Evolutionary conservation across 495 filamentous ascomycete genomes (phyloP), one percentile per base, ranked within the genome.

Genomic region (Neurospora hispaniola): DNA sequence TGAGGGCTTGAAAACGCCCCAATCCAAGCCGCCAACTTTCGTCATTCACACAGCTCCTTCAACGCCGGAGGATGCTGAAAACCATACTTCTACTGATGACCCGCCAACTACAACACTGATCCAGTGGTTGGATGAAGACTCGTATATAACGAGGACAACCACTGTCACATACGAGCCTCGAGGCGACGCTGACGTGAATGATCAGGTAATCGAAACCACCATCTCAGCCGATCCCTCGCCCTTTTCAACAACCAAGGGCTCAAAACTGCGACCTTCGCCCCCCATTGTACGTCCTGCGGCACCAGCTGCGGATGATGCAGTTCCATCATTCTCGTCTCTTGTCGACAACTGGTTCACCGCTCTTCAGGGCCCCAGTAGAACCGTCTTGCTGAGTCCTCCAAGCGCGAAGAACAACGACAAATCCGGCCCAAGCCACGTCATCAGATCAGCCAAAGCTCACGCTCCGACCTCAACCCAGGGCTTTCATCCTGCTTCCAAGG

Each of bases 101-200:
- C 27, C 54, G 27, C 27, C 12, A 14, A 7, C 1, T 38, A 38
- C 54, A 35, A 35, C 54, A 66, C 10, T 54, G 18, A 75, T 79
- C n/a, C 83, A 85, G 68, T 75, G 75, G 12, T 72, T 83, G 9
- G 83, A 79, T 18, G 76, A 79, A 35, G 81, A 75, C 5, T 84
- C 83, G 0, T 83, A 79, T 68, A 72, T 85, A 31, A 83, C 80
- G 1, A 78, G 78, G 72, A 78, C 69, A 4, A 80, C 81, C 23
- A 82, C 84, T 54, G 75, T 81, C 4, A 78, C 75, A 1, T 75
- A 78, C 62, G 81, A 81, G 31, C 71, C 77, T 4, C 77, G 77
- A 20, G 77, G 77, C 20, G 75, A 81, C n/a, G 71, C 73, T 54
- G 78, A 79, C 12, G 42, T 75, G 5, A 78, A 83, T 70, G 73